These are phyloP conservation scores for Penicillium hesseltinei DNA, from an alignment of 2,329 filamentous ascomycete genomes.

Conservation along the genomic window DNA sequence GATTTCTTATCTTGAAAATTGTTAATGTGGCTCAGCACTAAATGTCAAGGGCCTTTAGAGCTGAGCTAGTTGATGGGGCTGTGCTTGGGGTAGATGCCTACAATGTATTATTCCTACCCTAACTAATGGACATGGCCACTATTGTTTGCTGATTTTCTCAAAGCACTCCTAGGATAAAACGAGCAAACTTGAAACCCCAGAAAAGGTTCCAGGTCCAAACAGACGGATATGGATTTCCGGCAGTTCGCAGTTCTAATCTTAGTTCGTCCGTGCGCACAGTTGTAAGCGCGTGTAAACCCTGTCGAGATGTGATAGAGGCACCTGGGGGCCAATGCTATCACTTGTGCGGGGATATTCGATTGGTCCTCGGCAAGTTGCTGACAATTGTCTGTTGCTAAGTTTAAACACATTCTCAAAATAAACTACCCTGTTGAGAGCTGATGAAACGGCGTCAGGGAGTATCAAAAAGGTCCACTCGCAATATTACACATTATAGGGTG, in stretches of 20 bases:
- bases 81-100: not conserved
- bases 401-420: slow-evolving; percentile 6
- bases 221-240: not conserved
- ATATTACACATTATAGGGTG: not conserved
- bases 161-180: not conserved
- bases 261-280: slow-evolving; percentile 8
- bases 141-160: not conserved
- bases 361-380: not conserved
- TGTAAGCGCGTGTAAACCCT: slow-evolving; percentile 10
- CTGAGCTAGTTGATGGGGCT: not conserved
- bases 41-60: not conserved
- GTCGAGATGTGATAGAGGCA: slow-evolving; percentile 8
- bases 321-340: slow-evolving; percentile 7
- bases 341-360: not conserved
- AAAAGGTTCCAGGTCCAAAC: not conserved
- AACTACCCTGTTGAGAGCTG: slow-evolving; percentile 4
- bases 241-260: slow-evolving; percentile 11
- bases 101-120: not conserved
- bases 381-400: slow-evolving; percentile 4
- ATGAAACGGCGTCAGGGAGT: not conserved
- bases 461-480: not conserved
- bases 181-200: not conserved
- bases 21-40: not conserved
- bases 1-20: not conserved
- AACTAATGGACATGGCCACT: not conserved